Percentiles rank a stretch among this genome's conserved stretches.
Conservation (phyloP, 208 protist species). For the Wallacemonas rigidus region DNA sequence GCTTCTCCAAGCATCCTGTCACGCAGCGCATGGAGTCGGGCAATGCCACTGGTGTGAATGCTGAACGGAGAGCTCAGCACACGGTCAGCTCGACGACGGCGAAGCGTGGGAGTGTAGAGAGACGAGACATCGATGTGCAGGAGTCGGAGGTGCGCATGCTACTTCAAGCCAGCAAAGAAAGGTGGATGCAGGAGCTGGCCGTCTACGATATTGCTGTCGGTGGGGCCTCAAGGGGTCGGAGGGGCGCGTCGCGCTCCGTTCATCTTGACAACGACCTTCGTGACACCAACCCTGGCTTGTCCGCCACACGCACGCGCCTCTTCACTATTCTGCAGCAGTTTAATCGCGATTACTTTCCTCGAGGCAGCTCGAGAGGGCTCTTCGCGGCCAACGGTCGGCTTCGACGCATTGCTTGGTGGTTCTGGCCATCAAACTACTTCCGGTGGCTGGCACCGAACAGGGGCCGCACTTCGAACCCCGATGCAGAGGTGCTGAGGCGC, state of each 20-base stretch:
- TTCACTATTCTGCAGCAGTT: slow-evolving; percentile 31
- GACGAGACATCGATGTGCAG: slow-evolving; percentile 19
- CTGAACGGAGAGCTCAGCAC: not conserved
- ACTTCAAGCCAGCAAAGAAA: slow-evolving; percentile 18
- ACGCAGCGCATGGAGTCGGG: slow-evolving; percentile 5
- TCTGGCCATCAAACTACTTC: slow-evolving; percentile 15
- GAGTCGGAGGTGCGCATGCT: slow-evolving; percentile 20
- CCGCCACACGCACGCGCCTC: slow-evolving; percentile 34
- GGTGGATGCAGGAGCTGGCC: slow-evolving; percentile 45
- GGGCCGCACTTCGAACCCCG: not conserved
- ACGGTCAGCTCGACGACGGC: not conserved
- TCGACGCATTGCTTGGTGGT: not conserved
- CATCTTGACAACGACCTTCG: slow-evolving; percentile 19
- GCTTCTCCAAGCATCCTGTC: slow-evolving; percentile 44
- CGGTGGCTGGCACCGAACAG: not conserved
- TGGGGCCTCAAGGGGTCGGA: not conserved
- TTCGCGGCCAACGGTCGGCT: slow-evolving; percentile 10
- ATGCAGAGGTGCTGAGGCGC: slow-evolving; percentile 29
- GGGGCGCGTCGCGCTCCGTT: slow-evolving; percentile 11
- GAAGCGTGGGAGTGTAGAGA: not conserved
- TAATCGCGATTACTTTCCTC: slow-evolving; percentile 41
- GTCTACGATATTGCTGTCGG: slow-evolving; percentile 32
- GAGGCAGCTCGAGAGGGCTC: slow-evolving; percentile 9
- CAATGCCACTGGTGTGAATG: not conserved
- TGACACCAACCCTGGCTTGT: slow-evolving; percentile 23